Base-by-base conservation (phyloP, 768 basidiomycete species). In the Auricularia sp. region DNA sequence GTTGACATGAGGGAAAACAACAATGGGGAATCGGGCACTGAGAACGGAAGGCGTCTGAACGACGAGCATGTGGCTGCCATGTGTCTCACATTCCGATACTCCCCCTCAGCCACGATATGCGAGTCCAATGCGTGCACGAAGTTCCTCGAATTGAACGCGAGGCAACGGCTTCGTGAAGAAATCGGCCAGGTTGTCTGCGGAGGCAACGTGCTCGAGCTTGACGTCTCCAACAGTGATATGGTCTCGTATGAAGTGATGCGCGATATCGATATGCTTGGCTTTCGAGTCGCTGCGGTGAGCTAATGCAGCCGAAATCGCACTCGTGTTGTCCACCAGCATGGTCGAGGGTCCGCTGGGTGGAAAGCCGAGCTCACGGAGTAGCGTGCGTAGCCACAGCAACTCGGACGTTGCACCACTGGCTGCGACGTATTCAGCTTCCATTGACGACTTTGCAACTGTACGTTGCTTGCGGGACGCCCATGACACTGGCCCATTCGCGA, bases 161-260 rank as follows among this genome's bases (percentile, higher is more conserved):
- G 36, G 67, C 0, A 79, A 70, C 1, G 71, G 62, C 64, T 81
- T 80, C 0, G 77, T 81, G 62, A 81, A 74, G 12, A 77, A 70
- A 67, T 81, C 78, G 0, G 79, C 76, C 11, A 71, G 60, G 64
- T 76, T 79, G 43, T 77, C 69, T 0, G 62, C 47, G 0, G 77
- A 75, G 1, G 75, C 71, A 33, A 75, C 67, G 68, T 76, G 76
- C 7, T 44, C 5, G 7, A 76, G 63, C 1, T 61, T 36, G 33
- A 79, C 64, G 3, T 68, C 64, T 5, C 66, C 61, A 18, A 69
- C 66, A 1, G 66, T 54, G 33, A 75, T 64, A 33, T 74, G 67
- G 36, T 78, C 66, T 11, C 73, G 72, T 60, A 80, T 74, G 68
- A 74, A 77, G 63, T 80, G 78, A 64, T 77, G 71, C 47, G 66